Base-by-base conservation (phyloP, 2,329 filamentous ascomycete genomes). In the Fusarium tricinctum region DNA sequence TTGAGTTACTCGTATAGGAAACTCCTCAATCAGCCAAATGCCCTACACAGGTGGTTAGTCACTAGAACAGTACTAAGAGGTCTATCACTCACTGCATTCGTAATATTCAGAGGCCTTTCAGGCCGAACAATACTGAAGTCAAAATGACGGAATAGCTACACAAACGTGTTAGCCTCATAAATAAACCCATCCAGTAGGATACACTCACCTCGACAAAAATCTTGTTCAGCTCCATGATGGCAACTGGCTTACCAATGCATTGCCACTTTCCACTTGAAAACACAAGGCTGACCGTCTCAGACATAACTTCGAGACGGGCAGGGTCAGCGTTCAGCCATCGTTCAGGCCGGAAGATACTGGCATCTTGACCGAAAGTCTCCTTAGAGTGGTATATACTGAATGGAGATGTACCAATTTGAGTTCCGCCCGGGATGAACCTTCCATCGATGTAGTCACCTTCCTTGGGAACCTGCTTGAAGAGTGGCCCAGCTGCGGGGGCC, bases 401-500 rank as follows among this genome's bases (percentile, higher is more conserved):
- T 0, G 73, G 72, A 6, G 75, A 76, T 20, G 72, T 75, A 0
- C 76, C 77, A 7, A 81, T 74, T 2, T 65, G 68, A 1, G 75
- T 75, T 4, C 77, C 76, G 0, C 69, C 75, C 0, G 77, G 79
- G 0, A 80, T 58, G 13, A 72, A 74, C 2, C 74, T 78, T 10
- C 85, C 81, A 64, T 89, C 50, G 0, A 76, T 66, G 0, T 56
- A 61, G 19, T 78, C 77, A 3, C 78, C 78, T 2, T 59, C 67
- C 0, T 65, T 46, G 0, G 76, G 75, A 3, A 75, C 75, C 6
- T 75, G 68, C 62, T 76, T 59, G 78, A 81, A 3, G 43, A 80
- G 74, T 14, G 79, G 71, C 1, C 79, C 79, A 3, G 78, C 77
- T 1, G 82, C 78, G 0, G 83, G 83, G 3, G 83, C 81, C 62